Base-by-base conservation (phyloP, 2,329 filamentous ascomycete species). In the Colletotrichum graminicola region DNA sequence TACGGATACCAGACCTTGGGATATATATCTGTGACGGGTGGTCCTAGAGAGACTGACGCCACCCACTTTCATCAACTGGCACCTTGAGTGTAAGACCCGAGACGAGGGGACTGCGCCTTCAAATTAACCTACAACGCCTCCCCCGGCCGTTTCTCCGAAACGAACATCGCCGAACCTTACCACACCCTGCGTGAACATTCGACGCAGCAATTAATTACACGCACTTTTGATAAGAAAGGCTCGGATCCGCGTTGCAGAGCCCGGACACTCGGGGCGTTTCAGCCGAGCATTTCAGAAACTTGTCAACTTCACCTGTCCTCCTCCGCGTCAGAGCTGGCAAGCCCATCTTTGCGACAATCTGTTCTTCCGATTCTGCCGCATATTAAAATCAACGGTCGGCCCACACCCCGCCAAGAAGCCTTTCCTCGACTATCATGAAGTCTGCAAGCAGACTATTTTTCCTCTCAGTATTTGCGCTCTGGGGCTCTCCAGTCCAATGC, bases 401-500 rank as follows among this genome's bases (percentile, higher is more conserved):
- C 52, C 64, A 41, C 14, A 16, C 39, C 45, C 43, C 66, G 45
- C 66, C 39, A 26, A 29, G 41, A 41, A n/a, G 29, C 5, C 5
- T 26, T 34, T 34, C n/a, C 26, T 12, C 5, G 23, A 54, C 16
- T 51, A 89, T 18, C 51, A 89, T 89, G 87, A 87, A 82, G 78
- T 81, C 86, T 75, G 87, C 86, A 49, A 82, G 84, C 74, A 85
- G 84, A 75, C 80, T 88, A 63, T 89, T 90, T 76, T 89, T 85
- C 76, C 83, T 90, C 73, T 84, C 85, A 41, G 78, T 89, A 70
- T 88, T 90, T 79, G 81, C 87, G 72, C 85, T 89, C 70, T 89
- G 85, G 86, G 83, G 82, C 45, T 77, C 83, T 54, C 80, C 84
- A 54, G 84, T 81, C 32, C 81, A 81, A 75, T 89, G 88, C 78